A percentile compares a stretch with the other conserved stretches of the same genome.
phyloP scores from a whole-genome alignment of 768 basidiomycete genomes.

The Tremella yokohamensis region DNA sequence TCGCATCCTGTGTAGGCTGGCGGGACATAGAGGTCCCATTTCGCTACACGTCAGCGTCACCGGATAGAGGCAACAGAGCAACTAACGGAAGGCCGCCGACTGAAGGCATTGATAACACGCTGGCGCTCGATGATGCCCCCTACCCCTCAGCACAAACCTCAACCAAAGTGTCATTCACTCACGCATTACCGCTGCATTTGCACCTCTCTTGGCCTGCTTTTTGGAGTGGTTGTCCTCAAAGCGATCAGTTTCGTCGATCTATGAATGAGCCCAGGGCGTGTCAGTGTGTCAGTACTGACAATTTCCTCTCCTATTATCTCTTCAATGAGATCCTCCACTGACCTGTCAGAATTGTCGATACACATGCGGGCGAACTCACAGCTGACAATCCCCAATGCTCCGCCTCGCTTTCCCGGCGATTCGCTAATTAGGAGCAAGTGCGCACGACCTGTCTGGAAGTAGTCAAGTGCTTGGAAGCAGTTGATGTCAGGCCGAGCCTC shows the following conservation, averaged over 20 bases:
- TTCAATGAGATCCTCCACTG: slow-evolving; percentile 55
- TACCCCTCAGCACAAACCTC: slow-evolving; percentile 13
- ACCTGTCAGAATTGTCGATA: neutral
- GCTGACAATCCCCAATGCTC: slow-evolving; percentile 84
- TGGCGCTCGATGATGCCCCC: slow-evolving; percentile 51
- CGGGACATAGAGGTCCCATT: neutral
- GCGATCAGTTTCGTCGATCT: slow-evolving; percentile 82
- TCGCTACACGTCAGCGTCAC: slow-evolving; percentile 5
- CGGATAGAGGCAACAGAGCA: neutral
- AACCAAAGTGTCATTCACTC: slow-evolving; percentile 7
- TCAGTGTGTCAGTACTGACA: slow-evolving; percentile 40
- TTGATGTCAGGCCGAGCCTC: slow-evolving; percentile 85
- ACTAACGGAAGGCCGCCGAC: slow-evolving; percentile 32
- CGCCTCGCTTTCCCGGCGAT: slow-evolving; percentile 76
- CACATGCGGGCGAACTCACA: slow-evolving; percentile 46
- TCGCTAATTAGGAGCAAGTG: slow-evolving; percentile 81
- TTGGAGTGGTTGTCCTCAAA: slow-evolving; percentile 85
- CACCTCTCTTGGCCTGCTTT: slow-evolving; percentile 64
- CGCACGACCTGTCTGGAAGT: slow-evolving; percentile 89
- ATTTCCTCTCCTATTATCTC: slow-evolving; percentile 97
- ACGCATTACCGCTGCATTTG: slow-evolving; percentile 70
- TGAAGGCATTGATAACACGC: slow-evolving; percentile 33
- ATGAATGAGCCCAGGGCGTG: slow-evolving; percentile 2
- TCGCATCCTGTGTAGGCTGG: neutral
- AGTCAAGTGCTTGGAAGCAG: slow-evolving; percentile 88